Percentiles rank a stretch among this genome's conserved stretches.
These are phyloP conservation scores for Schrenkiella parvula DNA, from an alignment of 345 rosid genomes.

Conservation along the genomic window DNA sequence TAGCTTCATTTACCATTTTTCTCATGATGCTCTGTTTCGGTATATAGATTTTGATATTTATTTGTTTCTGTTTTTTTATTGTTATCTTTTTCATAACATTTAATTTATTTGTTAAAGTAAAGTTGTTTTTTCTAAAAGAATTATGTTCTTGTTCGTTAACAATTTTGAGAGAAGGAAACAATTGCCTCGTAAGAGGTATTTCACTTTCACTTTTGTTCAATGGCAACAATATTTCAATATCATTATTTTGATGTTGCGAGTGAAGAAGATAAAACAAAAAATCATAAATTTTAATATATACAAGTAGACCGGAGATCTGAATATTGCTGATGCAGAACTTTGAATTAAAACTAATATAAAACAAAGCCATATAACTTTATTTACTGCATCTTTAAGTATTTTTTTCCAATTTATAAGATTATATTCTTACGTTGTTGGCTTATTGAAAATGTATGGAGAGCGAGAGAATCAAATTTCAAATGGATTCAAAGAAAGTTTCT, in stretches of 20 bases:
- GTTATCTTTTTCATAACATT: not conserved
- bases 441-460: not conserved
- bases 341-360: not conserved
- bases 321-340: not conserved
- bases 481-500: not conserved
- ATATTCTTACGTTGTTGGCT: not conserved
- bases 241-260: not conserved
- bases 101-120: not conserved
- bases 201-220: not conserved
- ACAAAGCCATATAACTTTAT: not conserved
- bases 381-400: not conserved
- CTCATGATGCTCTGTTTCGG: not conserved
- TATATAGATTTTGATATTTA: slow-evolving; percentile 10
- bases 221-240: not conserved
- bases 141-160: not conserved
- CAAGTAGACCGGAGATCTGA: not conserved
- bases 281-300: not conserved
- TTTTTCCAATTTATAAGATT: not conserved
- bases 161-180: not conserved
- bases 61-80: not conserved
- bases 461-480: not conserved
- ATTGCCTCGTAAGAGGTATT: not conserved
- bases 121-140: not conserved
- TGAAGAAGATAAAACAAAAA: not conserved
- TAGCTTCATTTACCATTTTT: not conserved